Evolutionary conservation across 306 rosid genomes (phyloP).

Genomic region (Dryas alaskensis): DNA sequence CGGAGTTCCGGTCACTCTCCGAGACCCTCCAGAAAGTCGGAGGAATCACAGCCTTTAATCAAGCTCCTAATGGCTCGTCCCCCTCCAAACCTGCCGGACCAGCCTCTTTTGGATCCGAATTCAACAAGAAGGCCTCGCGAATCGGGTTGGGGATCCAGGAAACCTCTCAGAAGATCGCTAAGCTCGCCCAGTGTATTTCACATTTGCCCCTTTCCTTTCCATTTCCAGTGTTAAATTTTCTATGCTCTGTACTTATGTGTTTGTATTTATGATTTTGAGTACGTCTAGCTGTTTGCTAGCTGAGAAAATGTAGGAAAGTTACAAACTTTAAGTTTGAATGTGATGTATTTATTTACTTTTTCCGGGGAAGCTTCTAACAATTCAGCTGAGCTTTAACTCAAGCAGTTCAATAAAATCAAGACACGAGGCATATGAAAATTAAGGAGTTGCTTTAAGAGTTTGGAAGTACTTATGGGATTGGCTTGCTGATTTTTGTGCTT

Average conservation of each 20-base stretch:
- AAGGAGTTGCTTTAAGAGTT: neutral
- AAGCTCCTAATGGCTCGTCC: conserved; percentile 37
- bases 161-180: conserved; percentile 65
- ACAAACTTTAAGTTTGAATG: neutral
- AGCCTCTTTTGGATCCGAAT: conserved; percentile 59
- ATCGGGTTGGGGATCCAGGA: conserved; percentile 82
- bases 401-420: neutral
- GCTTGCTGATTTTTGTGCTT: neutral
- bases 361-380: neutral
- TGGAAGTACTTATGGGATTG: neutral
- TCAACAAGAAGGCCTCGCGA: conserved; percentile 75
- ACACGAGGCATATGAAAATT: neutral
- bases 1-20: conserved; percentile 74
- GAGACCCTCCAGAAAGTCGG: conserved; percentile 68
- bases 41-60: conserved; percentile 37
- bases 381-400: neutral
- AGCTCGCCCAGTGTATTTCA: conserved; percentile 59
- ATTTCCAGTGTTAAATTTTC: neutral
- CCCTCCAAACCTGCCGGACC: conserved; percentile 29
- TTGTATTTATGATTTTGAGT: neutral
- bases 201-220: neutral
- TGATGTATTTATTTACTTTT: neutral
- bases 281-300: conserved; percentile 1
- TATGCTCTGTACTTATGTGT: neutral
- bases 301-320: conserved; percentile 7